Conservation (phyloP, 2,329 filamentous ascomycete species). For the Ophiostoma perfectum region DNA sequence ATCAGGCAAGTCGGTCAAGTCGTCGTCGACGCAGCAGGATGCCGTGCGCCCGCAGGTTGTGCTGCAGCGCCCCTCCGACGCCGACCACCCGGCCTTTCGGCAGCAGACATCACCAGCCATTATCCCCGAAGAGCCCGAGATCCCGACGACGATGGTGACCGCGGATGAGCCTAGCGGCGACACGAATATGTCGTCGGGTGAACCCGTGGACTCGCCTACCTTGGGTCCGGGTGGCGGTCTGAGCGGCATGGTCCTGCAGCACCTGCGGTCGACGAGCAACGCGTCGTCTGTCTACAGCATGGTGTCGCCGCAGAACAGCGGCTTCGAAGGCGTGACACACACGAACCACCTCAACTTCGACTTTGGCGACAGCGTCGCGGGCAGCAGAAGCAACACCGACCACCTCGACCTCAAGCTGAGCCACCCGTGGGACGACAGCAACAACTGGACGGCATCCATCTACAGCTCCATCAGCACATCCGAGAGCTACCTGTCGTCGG, state of each 20-base stretch:
- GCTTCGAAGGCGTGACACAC: not conserved
- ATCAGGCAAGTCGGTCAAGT: not conserved
- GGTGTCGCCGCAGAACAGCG: conserved; percentile 13
- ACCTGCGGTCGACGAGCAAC: conserved; percentile 75
- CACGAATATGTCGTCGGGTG: not conserved
- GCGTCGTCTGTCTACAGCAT: conserved; percentile 69
- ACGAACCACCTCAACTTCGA: not conserved
- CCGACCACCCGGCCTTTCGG: conserved; percentile 52
- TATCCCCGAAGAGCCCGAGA: not conserved
- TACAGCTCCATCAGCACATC: conserved; percentile 17
- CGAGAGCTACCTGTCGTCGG: not conserved
- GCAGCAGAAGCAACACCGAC: conserved; percentile 27
- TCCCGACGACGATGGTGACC: conserved; percentile 17
- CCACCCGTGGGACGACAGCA: conserved; percentile 43
- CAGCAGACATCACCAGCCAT: conserved; percentile 31
- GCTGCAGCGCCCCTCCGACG: conserved; percentile 46
- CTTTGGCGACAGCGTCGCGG: not conserved
- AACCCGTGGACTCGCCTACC: conserved; percentile 66
- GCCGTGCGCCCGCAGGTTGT: conserved; percentile 34
- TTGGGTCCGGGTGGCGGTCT: conserved; percentile 66
- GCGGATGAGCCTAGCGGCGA: not conserved
- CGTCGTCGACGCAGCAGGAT: conserved; percentile 17
- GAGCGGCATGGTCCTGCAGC: conserved; percentile 75
- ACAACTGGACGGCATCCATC: conserved; percentile 24
- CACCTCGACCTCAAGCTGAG: conserved; percentile 34